phyloP scores from a whole-genome alignment of 2,329 filamentous ascomycete species.

The Elsinoe ampelina region DNA sequence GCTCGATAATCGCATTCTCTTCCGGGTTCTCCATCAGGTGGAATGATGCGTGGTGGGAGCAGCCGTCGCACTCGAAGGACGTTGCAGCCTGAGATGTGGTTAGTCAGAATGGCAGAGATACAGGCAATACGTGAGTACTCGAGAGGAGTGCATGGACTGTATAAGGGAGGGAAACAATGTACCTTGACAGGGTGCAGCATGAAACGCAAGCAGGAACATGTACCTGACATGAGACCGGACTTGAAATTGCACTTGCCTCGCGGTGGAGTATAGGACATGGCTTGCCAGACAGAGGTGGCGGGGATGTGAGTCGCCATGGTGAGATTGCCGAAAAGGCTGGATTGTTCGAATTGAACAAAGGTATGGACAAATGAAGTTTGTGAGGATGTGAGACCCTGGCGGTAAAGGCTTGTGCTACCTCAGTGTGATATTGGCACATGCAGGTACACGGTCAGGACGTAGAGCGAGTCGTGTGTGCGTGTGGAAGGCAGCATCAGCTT shows the following conservation, averaged over 20 bases:
- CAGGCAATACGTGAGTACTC: neutral
- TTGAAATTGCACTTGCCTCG: constrained; percentile 45
- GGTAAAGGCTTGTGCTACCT: too few relatives aligned
- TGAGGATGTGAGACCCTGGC: too few relatives aligned
- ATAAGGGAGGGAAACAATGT: constrained; percentile 11
- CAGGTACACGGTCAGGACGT: too few relatives aligned
- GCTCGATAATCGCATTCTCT: constrained; percentile 39
- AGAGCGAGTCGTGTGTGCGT: too few relatives aligned
- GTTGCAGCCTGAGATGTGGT: constrained; percentile 32
- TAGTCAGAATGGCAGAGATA: neutral
- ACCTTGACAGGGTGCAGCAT: constrained; percentile 50
- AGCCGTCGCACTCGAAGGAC: constrained; percentile 48
- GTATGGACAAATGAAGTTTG: too few relatives aligned
- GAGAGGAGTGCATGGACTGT: neutral
- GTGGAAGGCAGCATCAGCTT: too few relatives aligned
- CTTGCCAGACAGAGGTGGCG: constrained; percentile 36
- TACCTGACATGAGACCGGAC: constrained; percentile 35
- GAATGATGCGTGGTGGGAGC: constrained; percentile 46
- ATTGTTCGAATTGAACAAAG: neutral
- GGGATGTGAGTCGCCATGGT: neutral
- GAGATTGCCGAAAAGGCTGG: neutral
- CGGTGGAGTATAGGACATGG: constrained; percentile 43
- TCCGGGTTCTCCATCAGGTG: constrained; percentile 44
- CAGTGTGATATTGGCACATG: too few relatives aligned
- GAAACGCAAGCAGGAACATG: constrained; percentile 46